Percentiles rank a stretch among this genome's conserved stretches.
phyloP scores from a whole-genome alignment of 495 filamentous ascomycete species.

The Daldinia vernicosa region DNA sequence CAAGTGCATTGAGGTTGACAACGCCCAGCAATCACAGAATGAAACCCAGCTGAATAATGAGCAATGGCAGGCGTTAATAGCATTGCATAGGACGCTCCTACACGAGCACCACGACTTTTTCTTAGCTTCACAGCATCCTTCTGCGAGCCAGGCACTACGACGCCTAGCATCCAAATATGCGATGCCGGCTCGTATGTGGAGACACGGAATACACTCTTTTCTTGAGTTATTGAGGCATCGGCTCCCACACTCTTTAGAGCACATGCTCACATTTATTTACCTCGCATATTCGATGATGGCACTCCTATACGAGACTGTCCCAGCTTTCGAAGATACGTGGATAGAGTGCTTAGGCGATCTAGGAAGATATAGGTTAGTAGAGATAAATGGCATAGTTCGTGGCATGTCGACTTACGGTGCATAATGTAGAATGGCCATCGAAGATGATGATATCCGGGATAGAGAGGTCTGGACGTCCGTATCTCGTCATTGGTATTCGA shows the following conservation, averaged over 20 bases:
- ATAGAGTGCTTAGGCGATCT: conserved; percentile 84
- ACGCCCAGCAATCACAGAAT: conserved; percentile 59
- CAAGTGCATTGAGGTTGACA: conserved; percentile 75
- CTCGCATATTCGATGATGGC: conserved; percentile 84
- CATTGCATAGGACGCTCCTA: conserved; percentile 74
- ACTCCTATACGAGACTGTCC: conserved; percentile 71
- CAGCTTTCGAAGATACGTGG: conserved; percentile 79
- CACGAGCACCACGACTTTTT: conserved; percentile 88
- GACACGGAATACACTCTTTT: conserved; percentile 81
- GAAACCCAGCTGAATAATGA: conserved; percentile 58
- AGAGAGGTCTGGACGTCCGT: conserved; percentile 78
- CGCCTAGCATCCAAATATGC: conserved; percentile 74
- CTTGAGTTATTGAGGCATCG: conserved; percentile 76
- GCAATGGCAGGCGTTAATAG: conserved; percentile 76
- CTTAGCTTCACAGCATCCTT: conserved; percentile 78
- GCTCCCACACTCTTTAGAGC: conserved; percentile 73
- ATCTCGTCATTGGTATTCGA: conserved; percentile 78
- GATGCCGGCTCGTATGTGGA: conserved; percentile 89
- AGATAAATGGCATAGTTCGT: background rate
- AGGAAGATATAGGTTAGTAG: conserved; percentile 53
- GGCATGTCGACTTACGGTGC: conserved; percentile 4
- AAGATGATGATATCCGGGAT: conserved; percentile 71
- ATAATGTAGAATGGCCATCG: conserved; percentile 68
- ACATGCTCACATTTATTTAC: conserved; percentile 85
- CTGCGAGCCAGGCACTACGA: conserved; percentile 66